A percentile compares a stretch with the other conserved stretches of the same genome.
phyloP scores from a whole-genome alignment of 2,329 filamentous ascomycete species.

The Verticillium nonalfalfae region DNA sequence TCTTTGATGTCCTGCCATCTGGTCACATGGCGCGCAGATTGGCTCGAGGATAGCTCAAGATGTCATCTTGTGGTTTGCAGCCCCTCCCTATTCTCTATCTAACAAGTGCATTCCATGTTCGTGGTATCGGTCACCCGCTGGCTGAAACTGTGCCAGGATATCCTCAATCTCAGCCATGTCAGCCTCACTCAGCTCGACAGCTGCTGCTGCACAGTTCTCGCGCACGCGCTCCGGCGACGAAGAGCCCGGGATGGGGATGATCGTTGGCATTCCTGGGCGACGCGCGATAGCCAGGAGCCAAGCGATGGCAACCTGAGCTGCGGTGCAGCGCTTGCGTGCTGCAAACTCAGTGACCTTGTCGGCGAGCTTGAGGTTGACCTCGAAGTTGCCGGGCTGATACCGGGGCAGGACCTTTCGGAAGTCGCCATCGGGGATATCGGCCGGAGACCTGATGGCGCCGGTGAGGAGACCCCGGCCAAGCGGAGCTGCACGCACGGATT shows the following conservation, averaged over 20 bases:
- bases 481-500: constrained; percentile 33
- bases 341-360: constrained; percentile 39
- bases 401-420: constrained; percentile 37
- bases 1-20: neutral
- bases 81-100: neutral
- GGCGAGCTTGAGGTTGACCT: constrained; percentile 42
- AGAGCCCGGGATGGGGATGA: constrained; percentile 57
- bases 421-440: constrained; percentile 37
- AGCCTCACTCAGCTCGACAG: constrained; percentile 38
- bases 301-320: constrained; percentile 47
- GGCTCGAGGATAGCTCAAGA: too few relatives aligned
- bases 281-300: constrained; percentile 36
- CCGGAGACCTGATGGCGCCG: constrained; percentile 29
- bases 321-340: constrained; percentile 37
- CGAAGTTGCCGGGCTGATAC: constrained; percentile 43
- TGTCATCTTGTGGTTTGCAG: too few relatives aligned
- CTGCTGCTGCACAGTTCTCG: constrained; percentile 45
- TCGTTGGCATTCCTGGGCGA: constrained; percentile 43
- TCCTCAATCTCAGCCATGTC: constrained; percentile 40
- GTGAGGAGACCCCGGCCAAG: constrained; percentile 44
- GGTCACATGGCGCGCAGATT: too few relatives aligned
- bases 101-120: neutral
- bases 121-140: neutral
- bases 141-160: neutral
- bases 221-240: constrained; percentile 45